Evolutionary conservation across 257 asterid genomes (phyloP).

Genomic region (Solanum chmielewskii): DNA sequence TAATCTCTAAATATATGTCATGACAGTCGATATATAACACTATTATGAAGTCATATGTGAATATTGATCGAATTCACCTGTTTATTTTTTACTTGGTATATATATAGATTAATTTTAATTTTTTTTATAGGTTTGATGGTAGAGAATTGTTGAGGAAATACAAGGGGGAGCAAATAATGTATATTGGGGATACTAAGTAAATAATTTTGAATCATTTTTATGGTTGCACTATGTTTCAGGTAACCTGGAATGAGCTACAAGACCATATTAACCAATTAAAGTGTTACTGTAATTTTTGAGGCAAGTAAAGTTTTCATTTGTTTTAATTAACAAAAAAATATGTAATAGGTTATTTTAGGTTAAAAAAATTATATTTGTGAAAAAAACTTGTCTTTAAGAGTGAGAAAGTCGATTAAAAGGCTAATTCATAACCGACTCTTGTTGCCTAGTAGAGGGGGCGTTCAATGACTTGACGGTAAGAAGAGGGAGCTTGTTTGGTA

Average conservation of each 20-base stretch:
- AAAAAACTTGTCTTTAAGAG: no score
- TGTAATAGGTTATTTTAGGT: no score
- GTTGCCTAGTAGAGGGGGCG: no score
- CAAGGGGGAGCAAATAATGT: constrained; percentile 14
- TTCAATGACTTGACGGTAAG: no score
- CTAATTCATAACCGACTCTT: no score
- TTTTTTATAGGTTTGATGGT: constrained; percentile 8
- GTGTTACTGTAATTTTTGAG: not conserved
- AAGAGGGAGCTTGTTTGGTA: no score
- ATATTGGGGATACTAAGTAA: constrained; percentile 18
- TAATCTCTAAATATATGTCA: no score
- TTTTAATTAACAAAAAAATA: not conserved
- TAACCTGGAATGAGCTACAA: not conserved
- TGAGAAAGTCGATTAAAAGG: no score
- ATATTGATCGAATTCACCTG: no score
- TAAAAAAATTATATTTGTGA: no score
- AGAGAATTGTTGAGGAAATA: not conserved
- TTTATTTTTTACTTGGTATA: no score
- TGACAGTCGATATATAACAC: not conserved
- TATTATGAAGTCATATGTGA: not conserved
- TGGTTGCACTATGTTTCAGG: constrained; percentile 12
- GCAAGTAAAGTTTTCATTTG: not conserved
- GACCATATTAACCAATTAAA: not conserved
- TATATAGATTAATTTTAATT: no score
- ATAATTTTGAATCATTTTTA: constrained; percentile 10